Conservation (phyloP, 345 rosid genomes). For the Aethionema arabicum region DNA sequence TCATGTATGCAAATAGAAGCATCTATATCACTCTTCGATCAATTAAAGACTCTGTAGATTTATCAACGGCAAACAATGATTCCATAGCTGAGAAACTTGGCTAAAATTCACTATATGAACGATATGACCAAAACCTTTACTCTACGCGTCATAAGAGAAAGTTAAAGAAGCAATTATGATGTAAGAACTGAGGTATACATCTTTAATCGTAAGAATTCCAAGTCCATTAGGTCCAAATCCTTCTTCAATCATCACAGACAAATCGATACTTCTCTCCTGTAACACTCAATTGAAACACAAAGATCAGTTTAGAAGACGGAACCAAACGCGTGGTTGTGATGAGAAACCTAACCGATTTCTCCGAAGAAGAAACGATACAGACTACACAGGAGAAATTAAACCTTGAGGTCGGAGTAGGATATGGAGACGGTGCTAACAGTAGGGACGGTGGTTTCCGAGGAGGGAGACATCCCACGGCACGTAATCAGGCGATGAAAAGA, state of each 20-base stretch:
- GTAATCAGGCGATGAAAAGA: slow-evolving; percentile 30
- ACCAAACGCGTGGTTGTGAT: not conserved
- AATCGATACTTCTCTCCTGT: slow-evolving; percentile 56
- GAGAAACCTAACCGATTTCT: not conserved
- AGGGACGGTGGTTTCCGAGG: slow-evolving; percentile 42
- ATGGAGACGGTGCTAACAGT: slow-evolving; percentile 64
- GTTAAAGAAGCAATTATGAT: not conserved
- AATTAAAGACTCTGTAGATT: not conserved
- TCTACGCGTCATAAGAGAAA: not conserved
- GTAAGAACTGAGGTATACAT: slow-evolving; percentile 39
- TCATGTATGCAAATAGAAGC: not conserved
- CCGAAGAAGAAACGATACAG: not conserved
- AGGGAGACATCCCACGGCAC: slow-evolving; percentile 44
- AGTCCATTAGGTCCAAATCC: slow-evolving; percentile 88
- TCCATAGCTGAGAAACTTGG: too few species aligned
- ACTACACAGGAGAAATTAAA: slow-evolving; percentile 17
- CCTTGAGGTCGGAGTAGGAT: slow-evolving; percentile 76
- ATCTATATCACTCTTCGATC: not conserved
- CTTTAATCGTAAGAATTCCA: slow-evolving; percentile 72
- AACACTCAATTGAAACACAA: slow-evolving; percentile 8
- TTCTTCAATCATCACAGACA: slow-evolving; percentile 69
- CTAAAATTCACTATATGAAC: not conserved
- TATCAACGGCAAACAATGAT: not conserved
- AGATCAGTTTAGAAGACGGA: slow-evolving; percentile 11
- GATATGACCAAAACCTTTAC: not conserved